Evolutionary conservation across 441 rosid genomes (phyloP), one percentile per base, ranked within the genome.

Genomic region (Aquilaria agallochum): DNA sequence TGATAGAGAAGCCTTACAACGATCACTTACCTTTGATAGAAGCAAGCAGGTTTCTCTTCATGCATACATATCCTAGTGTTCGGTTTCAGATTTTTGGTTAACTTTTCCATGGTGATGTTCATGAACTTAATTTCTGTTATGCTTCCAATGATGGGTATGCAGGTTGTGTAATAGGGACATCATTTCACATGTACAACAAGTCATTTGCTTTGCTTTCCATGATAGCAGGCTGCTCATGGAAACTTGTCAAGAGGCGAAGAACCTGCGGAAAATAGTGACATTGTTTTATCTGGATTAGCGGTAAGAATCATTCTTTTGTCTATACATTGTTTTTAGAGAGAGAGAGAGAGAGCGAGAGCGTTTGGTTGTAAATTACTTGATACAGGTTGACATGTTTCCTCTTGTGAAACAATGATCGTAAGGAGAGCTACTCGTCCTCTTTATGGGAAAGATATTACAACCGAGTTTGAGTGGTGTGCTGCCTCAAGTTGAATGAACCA

Each of bases 91-190:
- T 6, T 40, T 40, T 40, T 10, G 5, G 7, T 40, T 1, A 40
- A 40, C 45, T 40, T 3, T 40, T 40, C 9, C 7, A 7, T 20
- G 9, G 9, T 6, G 9, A 7, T 40, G 45, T 40, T 40, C 9
- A 10, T 40, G 45, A 40, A 45, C 49, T 42, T 33, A 20, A 11
- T 20, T 58, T 64, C 30, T 50, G 36, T 60, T 31, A 49, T 30
- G 31, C 20, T 49, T 50, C 13, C 6, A 12, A 12, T 66, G 79
- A 57, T 71, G 55, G 67, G 46, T 52, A 57, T 72, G 72, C 92
- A 94, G 99, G 95, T 71, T 91, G 33, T 94, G 99, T 72, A 90
- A 94, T 59, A 87, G 81, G 98, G 95, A 89, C 78, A 94, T 90
- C 62, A 88, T 90, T 62, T 90, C 95, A 34, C 95, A 94, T 13